Evolutionary conservation across 495 filamentous ascomycete genomes (phyloP).

Genomic region (Cladorrhinum samala): DNA sequence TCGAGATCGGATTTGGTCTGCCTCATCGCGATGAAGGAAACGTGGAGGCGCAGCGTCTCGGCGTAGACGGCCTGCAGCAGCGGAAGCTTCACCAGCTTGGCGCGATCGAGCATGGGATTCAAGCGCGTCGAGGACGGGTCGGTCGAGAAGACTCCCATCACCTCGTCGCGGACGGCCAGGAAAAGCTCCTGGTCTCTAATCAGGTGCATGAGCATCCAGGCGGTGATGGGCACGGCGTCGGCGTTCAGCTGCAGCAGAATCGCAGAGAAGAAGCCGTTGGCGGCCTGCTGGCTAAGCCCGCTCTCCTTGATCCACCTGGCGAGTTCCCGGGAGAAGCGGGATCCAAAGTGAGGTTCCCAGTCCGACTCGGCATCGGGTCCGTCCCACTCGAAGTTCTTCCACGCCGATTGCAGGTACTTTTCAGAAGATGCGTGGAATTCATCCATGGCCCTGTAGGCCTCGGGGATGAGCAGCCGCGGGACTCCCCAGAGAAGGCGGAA

Average conservation of each 20-base stretch:
- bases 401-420: slow-evolving; percentile 5
- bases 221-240: slow-evolving; percentile 24
- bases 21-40: slow-evolving; percentile 25
- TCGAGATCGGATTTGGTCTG: slow-evolving; percentile 7
- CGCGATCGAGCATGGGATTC: slow-evolving; percentile 15
- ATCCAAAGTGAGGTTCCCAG: slow-evolving; percentile 27
- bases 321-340: slow-evolving; percentile 16
- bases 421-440: neutral
- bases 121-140: no score
- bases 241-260: slow-evolving; percentile 12
- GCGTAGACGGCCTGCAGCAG: slow-evolving; percentile 34
- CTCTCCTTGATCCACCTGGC: slow-evolving; percentile 17
- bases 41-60: slow-evolving; percentile 33
- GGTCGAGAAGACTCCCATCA: neutral
- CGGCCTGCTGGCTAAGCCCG: slow-evolving; percentile 11
- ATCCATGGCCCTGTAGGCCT: slow-evolving; percentile 33
- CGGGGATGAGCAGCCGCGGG: slow-evolving; percentile 53
- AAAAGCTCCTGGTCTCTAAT: slow-evolving; percentile 21
- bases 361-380: slow-evolving; percentile 13
- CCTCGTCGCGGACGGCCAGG: slow-evolving; percentile 18
- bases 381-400: slow-evolving; percentile 14
- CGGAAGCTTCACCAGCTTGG: slow-evolving; percentile 24
- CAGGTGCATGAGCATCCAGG: slow-evolving; percentile 27
- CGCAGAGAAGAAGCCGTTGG: slow-evolving; percentile 1
- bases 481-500: slow-evolving; percentile 9